Evolutionary conservation across 495 filamentous ascomycete genomes (phyloP).

Genomic region (Thermothielavioides terrestris): DNA sequence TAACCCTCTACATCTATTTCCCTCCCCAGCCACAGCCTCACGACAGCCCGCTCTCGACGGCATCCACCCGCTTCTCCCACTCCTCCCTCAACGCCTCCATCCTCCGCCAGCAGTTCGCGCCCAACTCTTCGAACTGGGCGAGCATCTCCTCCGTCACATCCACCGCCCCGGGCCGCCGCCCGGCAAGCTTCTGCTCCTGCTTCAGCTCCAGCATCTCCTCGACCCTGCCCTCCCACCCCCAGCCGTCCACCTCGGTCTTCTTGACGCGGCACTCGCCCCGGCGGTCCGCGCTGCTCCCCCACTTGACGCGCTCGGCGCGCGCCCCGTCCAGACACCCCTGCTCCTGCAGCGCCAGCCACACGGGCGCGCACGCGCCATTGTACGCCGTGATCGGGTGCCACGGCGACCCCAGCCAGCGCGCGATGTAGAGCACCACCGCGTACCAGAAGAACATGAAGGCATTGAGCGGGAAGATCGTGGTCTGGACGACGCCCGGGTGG

Average conservation of each 20-base stretch:
- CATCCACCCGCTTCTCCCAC: slow-evolving; percentile 57
- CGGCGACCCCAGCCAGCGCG: slow-evolving; percentile 72
- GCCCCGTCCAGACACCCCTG: slow-evolving; percentile 53
- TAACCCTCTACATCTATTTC: too few species aligned
- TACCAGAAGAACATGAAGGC: slow-evolving; percentile 53
- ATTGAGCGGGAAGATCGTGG: slow-evolving; percentile 64
- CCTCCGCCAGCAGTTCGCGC: slow-evolving; percentile 63
- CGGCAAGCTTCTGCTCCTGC: slow-evolving; percentile 37
- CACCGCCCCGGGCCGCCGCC: slow-evolving; percentile 47
- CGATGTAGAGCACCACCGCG: slow-evolving; percentile 53
- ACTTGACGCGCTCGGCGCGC: slow-evolving; percentile 59
- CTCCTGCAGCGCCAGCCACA: slow-evolving; percentile 70
- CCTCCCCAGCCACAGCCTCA: background rate
- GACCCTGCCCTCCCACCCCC: slow-evolving; percentile 69
- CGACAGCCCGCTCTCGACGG: background rate
- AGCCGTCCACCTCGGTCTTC: slow-evolving; percentile 74
- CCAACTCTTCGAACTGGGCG: slow-evolving; percentile 65
- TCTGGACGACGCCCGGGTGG: slow-evolving; percentile 82
- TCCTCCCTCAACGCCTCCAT: slow-evolving; percentile 73
- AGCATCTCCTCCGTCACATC: slow-evolving; percentile 56
- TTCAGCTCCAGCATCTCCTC: slow-evolving; percentile 41
- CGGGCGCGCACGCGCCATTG: slow-evolving; percentile 64
- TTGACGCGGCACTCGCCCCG: slow-evolving; percentile 51
- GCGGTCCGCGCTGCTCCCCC: slow-evolving; percentile 62
- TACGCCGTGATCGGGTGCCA: slow-evolving; percentile 76